Conservation (phyloP, 1,284 basidiomycete species). For the Heliocybe sulcata region DNA sequence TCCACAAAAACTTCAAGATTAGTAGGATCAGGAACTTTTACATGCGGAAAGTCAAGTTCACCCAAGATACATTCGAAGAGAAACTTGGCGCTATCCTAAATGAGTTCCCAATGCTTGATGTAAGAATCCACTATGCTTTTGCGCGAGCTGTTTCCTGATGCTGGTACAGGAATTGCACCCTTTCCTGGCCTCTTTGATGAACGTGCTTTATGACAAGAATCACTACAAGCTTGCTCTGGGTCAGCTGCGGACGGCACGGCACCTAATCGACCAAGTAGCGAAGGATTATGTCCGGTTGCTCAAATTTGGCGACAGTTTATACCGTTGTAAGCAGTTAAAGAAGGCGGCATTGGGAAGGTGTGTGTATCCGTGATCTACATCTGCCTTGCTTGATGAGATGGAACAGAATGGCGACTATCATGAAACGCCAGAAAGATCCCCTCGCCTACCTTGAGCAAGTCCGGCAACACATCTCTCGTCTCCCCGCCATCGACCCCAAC, state of each 20-base stretch:
- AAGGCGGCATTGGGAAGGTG: slow-evolving; percentile 89
- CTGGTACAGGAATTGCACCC: slow-evolving; percentile 83
- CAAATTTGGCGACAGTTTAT: slow-evolving; percentile 94
- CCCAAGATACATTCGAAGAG: slow-evolving; percentile 96
- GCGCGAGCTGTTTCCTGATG: background rate
- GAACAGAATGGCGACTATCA: slow-evolving; percentile 88
- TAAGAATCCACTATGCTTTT: slow-evolving; percentile 31
- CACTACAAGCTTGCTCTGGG: slow-evolving; percentile 97
- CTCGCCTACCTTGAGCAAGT: slow-evolving; percentile 96
- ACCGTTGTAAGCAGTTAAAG: slow-evolving; percentile 96
- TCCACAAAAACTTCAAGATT: slow-evolving; percentile 99
- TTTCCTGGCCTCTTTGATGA: slow-evolving; percentile 89
- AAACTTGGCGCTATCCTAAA: slow-evolving; percentile 90
- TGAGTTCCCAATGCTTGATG: slow-evolving; percentile 97
- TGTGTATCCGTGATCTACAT: slow-evolving; percentile 20
- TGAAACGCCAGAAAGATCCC: slow-evolving; percentile 95
- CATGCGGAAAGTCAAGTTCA: slow-evolving; percentile 99
- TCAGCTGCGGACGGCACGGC: slow-evolving; percentile 87
- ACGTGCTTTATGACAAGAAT: slow-evolving; percentile 97
- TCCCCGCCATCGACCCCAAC: slow-evolving; percentile 93
- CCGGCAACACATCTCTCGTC: slow-evolving; percentile 93
- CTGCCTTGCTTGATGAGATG: background rate
- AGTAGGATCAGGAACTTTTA: slow-evolving; percentile 92
- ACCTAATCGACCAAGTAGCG: slow-evolving; percentile 91
- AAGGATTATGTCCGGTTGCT: slow-evolving; percentile 94